These are phyloP conservation scores for Neurospora hispaniola DNA, from an alignment of 495 filamentous ascomycete genomes.

Conservation along the genomic window DNA sequence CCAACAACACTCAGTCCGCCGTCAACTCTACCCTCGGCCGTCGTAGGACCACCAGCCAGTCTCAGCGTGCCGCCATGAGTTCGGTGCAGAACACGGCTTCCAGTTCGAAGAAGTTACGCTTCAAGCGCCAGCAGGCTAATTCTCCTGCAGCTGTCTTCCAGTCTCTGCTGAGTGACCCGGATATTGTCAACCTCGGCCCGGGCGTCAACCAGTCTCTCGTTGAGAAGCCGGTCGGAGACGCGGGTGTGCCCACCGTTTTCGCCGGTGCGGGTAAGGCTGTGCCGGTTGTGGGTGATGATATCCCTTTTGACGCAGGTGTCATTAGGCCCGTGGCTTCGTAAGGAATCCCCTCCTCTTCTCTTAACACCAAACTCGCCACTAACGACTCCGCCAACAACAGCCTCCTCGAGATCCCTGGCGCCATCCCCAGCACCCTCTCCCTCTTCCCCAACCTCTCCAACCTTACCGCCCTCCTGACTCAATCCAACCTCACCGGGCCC, in stretches of 20 bases:
- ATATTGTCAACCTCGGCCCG: not conserved
- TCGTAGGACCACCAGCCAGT: not conserved
- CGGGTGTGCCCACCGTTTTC: constrained; percentile 6
- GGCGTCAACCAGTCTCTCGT: not conserved
- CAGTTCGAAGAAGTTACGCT: not conserved
- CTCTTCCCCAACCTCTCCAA: not conserved
- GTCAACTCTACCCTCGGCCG: not conserved
- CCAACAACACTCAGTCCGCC: not conserved
- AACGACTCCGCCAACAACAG: constrained; percentile 21
- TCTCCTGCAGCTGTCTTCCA: not conserved
- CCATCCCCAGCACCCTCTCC: not conserved
- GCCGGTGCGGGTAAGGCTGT: constrained; percentile 24
- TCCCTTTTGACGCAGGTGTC: constrained; percentile 21
- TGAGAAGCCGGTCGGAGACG: not conserved
- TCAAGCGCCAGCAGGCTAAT: not conserved
- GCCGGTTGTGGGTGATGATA: constrained; percentile 22
- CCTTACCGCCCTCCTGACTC: not conserved
- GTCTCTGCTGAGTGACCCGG: not conserved
- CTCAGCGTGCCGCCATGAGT: not conserved
- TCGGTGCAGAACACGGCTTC: not conserved
- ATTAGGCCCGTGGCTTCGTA: constrained; percentile 25
- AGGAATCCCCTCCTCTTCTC: not conserved
- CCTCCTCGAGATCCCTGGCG: constrained; percentile 23
- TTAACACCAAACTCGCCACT: constrained; percentile 6
- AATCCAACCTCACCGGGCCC: constrained; percentile 3